These are phyloP conservation scores for Trichoderma sp. DNA, from an alignment of 2,329 filamentous ascomycete species.

Conservation along the genomic window DNA sequence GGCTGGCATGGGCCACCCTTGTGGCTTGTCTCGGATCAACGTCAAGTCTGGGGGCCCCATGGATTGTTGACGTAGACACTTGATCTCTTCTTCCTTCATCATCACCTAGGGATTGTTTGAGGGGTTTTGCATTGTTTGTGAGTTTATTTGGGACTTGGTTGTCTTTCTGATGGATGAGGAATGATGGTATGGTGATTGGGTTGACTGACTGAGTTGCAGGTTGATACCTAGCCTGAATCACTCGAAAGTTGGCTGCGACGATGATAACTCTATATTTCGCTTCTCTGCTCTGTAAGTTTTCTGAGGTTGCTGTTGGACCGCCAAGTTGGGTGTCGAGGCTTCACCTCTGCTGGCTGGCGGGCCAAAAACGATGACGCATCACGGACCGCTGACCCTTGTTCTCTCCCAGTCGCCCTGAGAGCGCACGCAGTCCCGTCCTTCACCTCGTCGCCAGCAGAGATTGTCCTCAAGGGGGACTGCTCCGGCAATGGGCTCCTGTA, in stretches of 20 bases:
- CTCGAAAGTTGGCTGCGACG: not conserved
- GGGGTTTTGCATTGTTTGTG: not conserved
- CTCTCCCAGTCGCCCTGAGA: slow-evolving; percentile 5
- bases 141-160: too few species aligned
- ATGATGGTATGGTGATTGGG: too few species aligned
- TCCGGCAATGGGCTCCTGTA: not conserved
- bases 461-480: slow-evolving; percentile 1
- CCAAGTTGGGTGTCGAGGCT: too few species aligned
- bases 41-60: too few species aligned
- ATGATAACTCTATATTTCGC: slow-evolving; percentile 10
- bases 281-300: slow-evolving; percentile 3
- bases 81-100: too few species aligned
- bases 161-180: too few species aligned
- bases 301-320: too few species aligned
- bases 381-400: not conserved
- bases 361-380: not conserved
- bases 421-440: slow-evolving; percentile 5
- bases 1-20: too few species aligned
- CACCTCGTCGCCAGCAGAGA: not conserved
- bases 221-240: not conserved
- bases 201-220: not conserved
- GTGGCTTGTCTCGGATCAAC: too few species aligned
- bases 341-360: not conserved
- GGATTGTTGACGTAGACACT: too few species aligned
- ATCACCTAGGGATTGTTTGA: not conserved